phyloP scores from a whole-genome alignment of 768 basidiomycete species.

The Lentinula edodes region DNA sequence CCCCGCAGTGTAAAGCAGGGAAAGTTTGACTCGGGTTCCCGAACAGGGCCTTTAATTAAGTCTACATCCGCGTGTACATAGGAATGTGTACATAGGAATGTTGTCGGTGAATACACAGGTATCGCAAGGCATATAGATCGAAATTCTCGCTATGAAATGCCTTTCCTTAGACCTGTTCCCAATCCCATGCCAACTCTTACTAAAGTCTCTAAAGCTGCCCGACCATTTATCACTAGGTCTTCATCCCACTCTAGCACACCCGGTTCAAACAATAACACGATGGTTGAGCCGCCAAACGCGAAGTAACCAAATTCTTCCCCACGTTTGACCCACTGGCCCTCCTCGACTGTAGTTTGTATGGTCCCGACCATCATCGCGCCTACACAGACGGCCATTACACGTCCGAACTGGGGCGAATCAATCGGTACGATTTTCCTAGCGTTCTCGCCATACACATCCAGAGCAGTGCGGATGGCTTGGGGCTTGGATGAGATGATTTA shows the following conservation, averaged over 20 bases:
- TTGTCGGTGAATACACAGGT: too few relatives aligned
- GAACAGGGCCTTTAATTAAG: too few relatives aligned
- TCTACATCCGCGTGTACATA: too few relatives aligned
- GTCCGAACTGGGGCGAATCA: conserved; percentile 82
- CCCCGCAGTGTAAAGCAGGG: too few relatives aligned
- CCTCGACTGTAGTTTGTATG: conserved; percentile 81
- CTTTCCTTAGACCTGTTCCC: conserved; percentile 32
- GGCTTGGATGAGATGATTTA: conserved; percentile 42
- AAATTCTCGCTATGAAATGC: neutral
- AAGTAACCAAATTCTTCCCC: conserved; percentile 95
- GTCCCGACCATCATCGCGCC: conserved; percentile 96
- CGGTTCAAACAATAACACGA: conserved; percentile 86
- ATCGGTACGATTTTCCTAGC: conserved; percentile 90
- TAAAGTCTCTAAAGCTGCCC: conserved; percentile 82
- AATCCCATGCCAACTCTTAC: conserved; percentile 87
- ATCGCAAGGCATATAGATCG: too few relatives aligned
- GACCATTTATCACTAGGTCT: conserved; percentile 80
- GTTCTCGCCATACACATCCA: conserved; percentile 96
- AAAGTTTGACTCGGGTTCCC: too few relatives aligned
- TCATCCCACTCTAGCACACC: conserved; percentile 87
- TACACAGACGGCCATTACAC: conserved; percentile 87
- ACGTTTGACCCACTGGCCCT: conserved; percentile 73
- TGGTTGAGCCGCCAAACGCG: conserved; percentile 95
- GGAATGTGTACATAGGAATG: too few relatives aligned
- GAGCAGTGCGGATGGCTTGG: conserved; percentile 84